A percentile compares a stretch with the other conserved stretches of the same genome.
Evolutionary conservation across 768 basidiomycete species (phyloP).

Genomic region (Cystofilobasidium ferigula): DNA sequence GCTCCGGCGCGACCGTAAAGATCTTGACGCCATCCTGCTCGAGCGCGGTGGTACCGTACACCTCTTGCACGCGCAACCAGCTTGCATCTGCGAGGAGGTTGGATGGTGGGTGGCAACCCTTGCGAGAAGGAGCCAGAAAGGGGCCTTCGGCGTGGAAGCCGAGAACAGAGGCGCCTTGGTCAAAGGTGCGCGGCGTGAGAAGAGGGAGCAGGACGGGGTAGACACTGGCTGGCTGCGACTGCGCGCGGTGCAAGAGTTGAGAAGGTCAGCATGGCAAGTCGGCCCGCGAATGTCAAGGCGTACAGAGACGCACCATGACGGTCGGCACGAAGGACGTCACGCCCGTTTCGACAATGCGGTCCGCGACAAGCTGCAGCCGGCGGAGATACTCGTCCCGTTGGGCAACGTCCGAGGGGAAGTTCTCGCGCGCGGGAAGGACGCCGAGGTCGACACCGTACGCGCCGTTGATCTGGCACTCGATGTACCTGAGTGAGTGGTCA

Average conservation of each 20-base stretch:
- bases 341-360: slow-evolving; percentile 71
- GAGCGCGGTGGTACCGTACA: slow-evolving; percentile 47
- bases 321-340: slow-evolving; percentile 64
- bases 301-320: slow-evolving; percentile 26
- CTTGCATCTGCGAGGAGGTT: slow-evolving; percentile 54
- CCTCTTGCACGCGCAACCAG: slow-evolving; percentile 58
- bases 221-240: slow-evolving; percentile 24
- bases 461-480: slow-evolving; percentile 84
- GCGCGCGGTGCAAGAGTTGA: background rate
- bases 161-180: slow-evolving; percentile 53
- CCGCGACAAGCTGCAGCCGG: slow-evolving; percentile 60
- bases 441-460: slow-evolving; percentile 73
- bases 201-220: slow-evolving; percentile 24
- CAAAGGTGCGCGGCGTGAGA: slow-evolving; percentile 50
- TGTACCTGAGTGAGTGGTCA: slow-evolving; percentile 26
- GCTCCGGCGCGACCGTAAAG: slow-evolving; percentile 77
- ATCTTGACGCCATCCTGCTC: slow-evolving; percentile 51
- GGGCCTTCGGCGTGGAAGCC: slow-evolving; percentile 91
- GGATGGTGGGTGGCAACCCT: slow-evolving; percentile 66
- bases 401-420: slow-evolving; percentile 19
- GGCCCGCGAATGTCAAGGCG: background rate
- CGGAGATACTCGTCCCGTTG: slow-evolving; percentile 44
- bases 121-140: slow-evolving; percentile 70
- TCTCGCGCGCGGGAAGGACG: slow-evolving; percentile 19
- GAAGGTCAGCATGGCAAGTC: background rate